Percentiles rank a stretch among this genome's conserved stretches.
Conservation (phyloP, 371 early-diverging fungal genomes). For the Catenaria anguillulae region DNA sequence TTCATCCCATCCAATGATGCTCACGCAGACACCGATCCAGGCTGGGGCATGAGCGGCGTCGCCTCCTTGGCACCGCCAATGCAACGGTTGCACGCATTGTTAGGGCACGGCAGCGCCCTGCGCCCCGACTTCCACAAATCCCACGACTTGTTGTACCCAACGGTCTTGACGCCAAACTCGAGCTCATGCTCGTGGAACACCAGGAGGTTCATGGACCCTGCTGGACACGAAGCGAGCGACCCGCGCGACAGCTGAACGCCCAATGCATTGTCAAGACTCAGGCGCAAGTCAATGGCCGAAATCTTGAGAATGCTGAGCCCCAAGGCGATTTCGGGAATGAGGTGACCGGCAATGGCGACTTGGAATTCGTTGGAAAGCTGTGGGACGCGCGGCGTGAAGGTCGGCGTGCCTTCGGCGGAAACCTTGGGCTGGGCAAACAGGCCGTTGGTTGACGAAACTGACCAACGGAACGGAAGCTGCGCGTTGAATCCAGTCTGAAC, state of each 20-base stretch:
- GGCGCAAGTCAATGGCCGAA: not conserved
- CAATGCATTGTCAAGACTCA: conserved; percentile 7
- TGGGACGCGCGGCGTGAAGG: conserved; percentile 3
- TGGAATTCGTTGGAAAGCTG: conserved; percentile 7
- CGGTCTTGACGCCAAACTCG: not conserved
- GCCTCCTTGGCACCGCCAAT: too few species aligned
- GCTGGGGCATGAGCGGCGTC: too few species aligned
- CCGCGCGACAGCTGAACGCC: conserved; percentile 9
- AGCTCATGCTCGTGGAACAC: conserved; percentile 8
- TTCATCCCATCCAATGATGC: too few species aligned
- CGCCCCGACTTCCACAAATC: not conserved
- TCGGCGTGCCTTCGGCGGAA: not conserved
- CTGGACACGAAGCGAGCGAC: conserved; percentile 3
- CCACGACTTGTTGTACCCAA: not conserved
- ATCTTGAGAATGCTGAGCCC: not conserved
- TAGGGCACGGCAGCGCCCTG: conserved; percentile 2
- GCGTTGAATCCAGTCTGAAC: not conserved
- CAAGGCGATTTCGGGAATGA: conserved; percentile 7
- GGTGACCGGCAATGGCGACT: conserved; percentile 6
- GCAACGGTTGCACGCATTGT: conserved; percentile 4
- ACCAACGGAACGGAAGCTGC: not conserved
- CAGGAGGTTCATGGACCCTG: not conserved
- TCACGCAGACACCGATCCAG: too few species aligned
- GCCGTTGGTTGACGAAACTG: not conserved
- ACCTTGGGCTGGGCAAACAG: not conserved